phyloP scores from a whole-genome alignment of 768 basidiomycete species.

The Suillus placidus region DNA sequence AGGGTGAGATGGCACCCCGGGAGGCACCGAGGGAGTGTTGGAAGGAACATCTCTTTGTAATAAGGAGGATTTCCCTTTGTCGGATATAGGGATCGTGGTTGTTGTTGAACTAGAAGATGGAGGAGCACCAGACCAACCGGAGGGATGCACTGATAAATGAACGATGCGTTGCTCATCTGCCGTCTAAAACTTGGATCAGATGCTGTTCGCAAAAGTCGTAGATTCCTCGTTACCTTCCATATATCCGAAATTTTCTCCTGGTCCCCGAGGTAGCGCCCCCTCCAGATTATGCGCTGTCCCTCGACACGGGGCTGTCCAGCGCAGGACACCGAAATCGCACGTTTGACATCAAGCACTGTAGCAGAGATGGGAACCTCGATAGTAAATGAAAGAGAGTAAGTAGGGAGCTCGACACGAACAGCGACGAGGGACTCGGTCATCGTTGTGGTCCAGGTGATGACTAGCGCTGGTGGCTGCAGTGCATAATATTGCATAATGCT shows the following conservation, averaged over 20 bases:
- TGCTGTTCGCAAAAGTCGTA: not conserved
- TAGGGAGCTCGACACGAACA: constrained; percentile 75
- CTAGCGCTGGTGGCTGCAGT: not conserved
- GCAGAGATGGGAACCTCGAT: constrained; percentile 50
- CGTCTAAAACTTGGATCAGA: constrained; percentile 39
- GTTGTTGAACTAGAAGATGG: constrained; percentile 36
- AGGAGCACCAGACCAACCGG: constrained; percentile 66
- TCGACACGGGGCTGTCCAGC: constrained; percentile 64
- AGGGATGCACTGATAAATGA: constrained; percentile 80
- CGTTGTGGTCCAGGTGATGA: constrained; percentile 8
- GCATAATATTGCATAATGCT: constrained; percentile 2
- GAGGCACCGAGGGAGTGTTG: constrained; percentile 7
- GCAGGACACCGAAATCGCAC: constrained; percentile 61
- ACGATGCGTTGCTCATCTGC: constrained; percentile 60
- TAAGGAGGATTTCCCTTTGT: constrained; percentile 8
- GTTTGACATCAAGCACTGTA: constrained; percentile 67
- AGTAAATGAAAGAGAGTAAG: constrained; percentile 67
- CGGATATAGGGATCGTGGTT: constrained; percentile 10
- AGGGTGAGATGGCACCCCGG: constrained; percentile 13
- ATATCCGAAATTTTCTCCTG: constrained; percentile 65
- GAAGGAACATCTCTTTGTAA: not conserved
- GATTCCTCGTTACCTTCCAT: constrained; percentile 59
- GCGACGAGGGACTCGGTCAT: constrained; percentile 34
- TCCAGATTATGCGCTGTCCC: constrained; percentile 79
- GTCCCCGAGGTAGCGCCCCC: constrained; percentile 67